Conservation (phyloP, 768 basidiomycete species). For the Boletus insuetus region DNA sequence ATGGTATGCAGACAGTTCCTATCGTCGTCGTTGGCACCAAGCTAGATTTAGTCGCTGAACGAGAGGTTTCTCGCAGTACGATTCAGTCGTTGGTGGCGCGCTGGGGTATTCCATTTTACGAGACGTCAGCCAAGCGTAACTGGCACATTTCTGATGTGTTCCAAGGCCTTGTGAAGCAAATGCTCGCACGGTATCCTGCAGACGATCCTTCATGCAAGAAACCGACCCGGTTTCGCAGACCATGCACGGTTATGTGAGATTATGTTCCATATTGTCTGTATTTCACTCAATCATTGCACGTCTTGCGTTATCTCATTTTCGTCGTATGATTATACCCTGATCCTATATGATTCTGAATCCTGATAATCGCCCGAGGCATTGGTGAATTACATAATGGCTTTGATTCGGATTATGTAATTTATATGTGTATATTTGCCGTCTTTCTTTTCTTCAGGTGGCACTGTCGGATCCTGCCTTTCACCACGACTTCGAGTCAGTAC, state of each 20-base stretch:
- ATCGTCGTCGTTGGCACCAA: constrained; percentile 89
- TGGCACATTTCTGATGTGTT: constrained; percentile 81
- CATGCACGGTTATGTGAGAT: constrained; percentile 40
- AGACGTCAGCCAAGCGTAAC: constrained; percentile 84
- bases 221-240: constrained; percentile 22
- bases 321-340: too few relatives aligned
- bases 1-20: constrained; percentile 51
- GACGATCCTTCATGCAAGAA: constrained; percentile 36
- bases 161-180: constrained; percentile 70
- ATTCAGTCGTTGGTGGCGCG: constrained; percentile 62
- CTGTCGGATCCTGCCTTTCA: constrained; percentile 9
- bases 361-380: background rate
- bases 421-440: constrained; percentile 10
- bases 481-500: constrained; percentile 26
- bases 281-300: constrained; percentile 4
- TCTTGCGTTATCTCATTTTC: background rate
- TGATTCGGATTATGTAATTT: constrained; percentile 2
- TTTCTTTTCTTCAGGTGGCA: constrained; percentile 18
- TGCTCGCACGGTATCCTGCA: constrained; percentile 68
- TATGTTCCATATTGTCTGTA: constrained; percentile 2
- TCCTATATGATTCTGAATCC: too few relatives aligned
- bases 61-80: constrained; percentile 66
- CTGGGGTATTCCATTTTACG: constrained; percentile 78
- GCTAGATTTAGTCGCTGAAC: constrained; percentile 74
- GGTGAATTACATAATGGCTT: constrained; percentile 3